phyloP scores from a whole-genome alignment of 306 rosid genomes.

The Castanea sativa region DNA sequence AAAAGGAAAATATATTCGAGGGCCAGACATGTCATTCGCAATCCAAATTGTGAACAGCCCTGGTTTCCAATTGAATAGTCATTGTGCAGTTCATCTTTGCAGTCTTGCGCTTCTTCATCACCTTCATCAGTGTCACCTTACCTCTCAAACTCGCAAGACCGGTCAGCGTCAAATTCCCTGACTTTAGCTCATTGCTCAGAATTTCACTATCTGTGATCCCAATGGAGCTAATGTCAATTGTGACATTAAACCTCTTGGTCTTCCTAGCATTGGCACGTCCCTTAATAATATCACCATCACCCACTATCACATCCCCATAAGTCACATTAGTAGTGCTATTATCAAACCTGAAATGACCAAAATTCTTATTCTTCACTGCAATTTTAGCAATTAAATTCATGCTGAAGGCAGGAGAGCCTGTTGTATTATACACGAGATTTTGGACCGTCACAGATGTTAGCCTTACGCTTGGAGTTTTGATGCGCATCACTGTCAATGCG shows the following conservation, averaged over 20 bases:
- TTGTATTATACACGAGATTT: background rate
- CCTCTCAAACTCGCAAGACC: slow-evolving; percentile 16
- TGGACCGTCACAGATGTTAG: background rate
- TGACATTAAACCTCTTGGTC: slow-evolving; percentile 19
- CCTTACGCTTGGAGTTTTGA: slow-evolving; percentile 8
- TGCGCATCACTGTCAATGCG: slow-evolving; percentile 6
- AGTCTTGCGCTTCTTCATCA: slow-evolving; percentile 27
- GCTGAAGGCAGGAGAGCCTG: background rate
- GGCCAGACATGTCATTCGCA: slow-evolving; percentile 13
- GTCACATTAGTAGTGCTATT: background rate
- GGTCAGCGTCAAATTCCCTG: slow-evolving; percentile 3
- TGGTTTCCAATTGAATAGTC: background rate
- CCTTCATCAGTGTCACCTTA: slow-evolving; percentile 10
- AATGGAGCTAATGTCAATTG: background rate
- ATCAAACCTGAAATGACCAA: slow-evolving; percentile 25
- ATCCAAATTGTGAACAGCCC: background rate
- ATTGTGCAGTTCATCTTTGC: slow-evolving; percentile 27
- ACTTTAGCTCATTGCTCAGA: background rate
- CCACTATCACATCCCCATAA: background rate
- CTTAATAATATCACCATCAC: background rate
- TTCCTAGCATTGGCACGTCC: background rate
- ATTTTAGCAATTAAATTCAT: slow-evolving; percentile 13
- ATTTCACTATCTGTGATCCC: background rate
- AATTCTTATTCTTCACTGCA: slow-evolving; percentile 23
- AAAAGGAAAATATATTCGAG: no score